Base-by-base conservation (phyloP, 1,284 basidiomycete genomes). In the Boletus holoroseus region DNA sequence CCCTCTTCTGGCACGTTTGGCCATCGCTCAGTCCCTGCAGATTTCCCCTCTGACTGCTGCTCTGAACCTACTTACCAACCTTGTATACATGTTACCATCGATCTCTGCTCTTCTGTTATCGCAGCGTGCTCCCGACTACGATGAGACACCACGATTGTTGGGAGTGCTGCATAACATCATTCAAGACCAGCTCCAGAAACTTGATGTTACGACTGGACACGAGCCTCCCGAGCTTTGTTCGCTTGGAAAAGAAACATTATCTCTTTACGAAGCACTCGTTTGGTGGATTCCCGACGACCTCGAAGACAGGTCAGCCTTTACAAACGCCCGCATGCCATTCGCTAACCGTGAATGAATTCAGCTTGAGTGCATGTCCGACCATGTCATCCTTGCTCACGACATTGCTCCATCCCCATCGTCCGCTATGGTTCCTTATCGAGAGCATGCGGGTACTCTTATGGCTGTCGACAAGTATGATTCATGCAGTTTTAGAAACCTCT, bases 381-480 rank as follows among this genome's bases (percentile, higher is more conserved):
- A 68, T 72, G 43, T 64, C 69, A 15, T 67, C 73, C 27, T 67
- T 78, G 36, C 56, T 83, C 46, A 61, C 72, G 44, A 69, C 63
- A n/a, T 64, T 88, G 20, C 64, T 86, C 13, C 68, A 78, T 50
- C 58, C 69, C 5, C 64, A 67, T 24, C 82, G 82, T 47, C 76
- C 82, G 2, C 58, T 61, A 2, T 75, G 74, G 70, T 64, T 85
- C 22, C 65, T 85, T 5, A 62, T 69, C 39, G 68, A 71, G 20
- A 71, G 73, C 28, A 67, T 72, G 24, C 73, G 75, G 7, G 57
- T 81, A 12, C 63, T 88, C n/a, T 62, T 76, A 3, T 65, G 82
- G 50, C 63, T 86, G 39, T 78, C 81, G 24, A 76, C 76, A 41
- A 74, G 84, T 85, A 62, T 47, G 81, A 30, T 51, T 69, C 7